Evolutionary conservation across 768 basidiomycete genomes (phyloP).

Genomic region (Amanita jacksonii): DNA sequence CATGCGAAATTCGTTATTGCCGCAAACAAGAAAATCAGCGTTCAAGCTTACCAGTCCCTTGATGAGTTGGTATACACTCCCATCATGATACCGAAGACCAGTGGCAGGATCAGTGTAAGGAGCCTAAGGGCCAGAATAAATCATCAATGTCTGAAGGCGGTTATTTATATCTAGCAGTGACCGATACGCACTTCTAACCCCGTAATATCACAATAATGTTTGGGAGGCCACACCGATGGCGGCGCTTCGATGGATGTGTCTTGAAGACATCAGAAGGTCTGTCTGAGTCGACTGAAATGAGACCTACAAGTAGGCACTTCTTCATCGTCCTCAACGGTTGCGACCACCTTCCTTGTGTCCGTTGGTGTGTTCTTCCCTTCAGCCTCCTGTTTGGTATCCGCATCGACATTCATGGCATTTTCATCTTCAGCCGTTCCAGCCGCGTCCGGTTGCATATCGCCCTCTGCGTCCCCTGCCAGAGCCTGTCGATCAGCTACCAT

Average conservation of each 20-base stretch:
- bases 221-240: slow-evolving; percentile 68
- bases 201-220: slow-evolving; percentile 80
- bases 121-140: slow-evolving; percentile 30
- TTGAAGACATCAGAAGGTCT: slow-evolving; percentile 17
- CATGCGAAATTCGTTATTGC: background rate
- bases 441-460: background rate
- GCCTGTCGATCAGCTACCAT: no score
- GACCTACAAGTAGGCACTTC: slow-evolving; percentile 64
- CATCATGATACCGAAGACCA: slow-evolving; percentile 74
- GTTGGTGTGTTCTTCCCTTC: slow-evolving; percentile 2
- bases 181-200: slow-evolving; percentile 53
- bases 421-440: slow-evolving; percentile 5
- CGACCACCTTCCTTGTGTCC: background rate
- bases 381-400: slow-evolving; percentile 17
- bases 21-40: background rate
- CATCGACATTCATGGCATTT: slow-evolving; percentile 47
- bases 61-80: slow-evolving; percentile 77
- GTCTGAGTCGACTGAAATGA: background rate
- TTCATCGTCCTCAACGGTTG: slow-evolving; percentile 27
- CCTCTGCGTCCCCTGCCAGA: slow-evolving; percentile 26
- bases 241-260: slow-evolving; percentile 81
- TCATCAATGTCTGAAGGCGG: background rate
- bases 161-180: background rate
- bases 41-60: slow-evolving; percentile 49
- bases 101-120: slow-evolving; percentile 81